Conservation (phyloP, 2,329 filamentous ascomycete genomes). For the Xylariaceae sp. region DNA sequence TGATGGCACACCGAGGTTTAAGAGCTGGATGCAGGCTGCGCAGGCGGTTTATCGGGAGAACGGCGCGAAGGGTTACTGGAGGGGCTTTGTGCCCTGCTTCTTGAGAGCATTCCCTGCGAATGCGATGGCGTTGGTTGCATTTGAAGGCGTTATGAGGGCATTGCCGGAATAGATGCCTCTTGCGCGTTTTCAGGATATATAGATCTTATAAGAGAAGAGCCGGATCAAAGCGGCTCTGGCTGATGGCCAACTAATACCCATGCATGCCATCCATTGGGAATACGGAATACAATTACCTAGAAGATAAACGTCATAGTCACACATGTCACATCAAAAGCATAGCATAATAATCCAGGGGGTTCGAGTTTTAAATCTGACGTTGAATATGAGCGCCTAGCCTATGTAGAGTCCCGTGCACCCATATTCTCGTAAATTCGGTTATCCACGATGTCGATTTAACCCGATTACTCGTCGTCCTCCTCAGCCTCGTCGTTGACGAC, state of each 20-base stretch:
- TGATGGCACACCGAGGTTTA: slow-evolving; percentile 64
- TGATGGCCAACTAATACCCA: neutral
- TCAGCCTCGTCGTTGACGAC: slow-evolving; percentile 97
- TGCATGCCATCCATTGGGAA: neutral
- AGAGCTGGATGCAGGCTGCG: slow-evolving; percentile 75
- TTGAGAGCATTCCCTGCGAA: slow-evolving; percentile 92
- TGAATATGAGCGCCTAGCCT: slow-evolving; percentile 19
- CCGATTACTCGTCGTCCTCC: slow-evolving; percentile 90
- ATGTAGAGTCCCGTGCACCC: slow-evolving; percentile 20
- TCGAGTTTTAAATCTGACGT: slow-evolving; percentile 23
- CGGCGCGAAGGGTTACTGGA: slow-evolving; percentile 79
- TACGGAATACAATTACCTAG: neutral
- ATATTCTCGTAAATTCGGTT: neutral
- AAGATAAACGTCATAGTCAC: neutral
- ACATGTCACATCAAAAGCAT: slow-evolving; percentile 9
- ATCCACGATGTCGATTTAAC: slow-evolving; percentile 9
- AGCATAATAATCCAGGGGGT: slow-evolving; percentile 14
- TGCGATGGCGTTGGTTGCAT: slow-evolving; percentile 85
- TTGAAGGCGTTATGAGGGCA: slow-evolving; percentile 82
- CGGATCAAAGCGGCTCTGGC: neutral
- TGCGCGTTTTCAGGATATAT: neutral
- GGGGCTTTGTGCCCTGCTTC: slow-evolving; percentile 91
- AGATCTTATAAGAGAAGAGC: neutral
- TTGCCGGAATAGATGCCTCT: slow-evolving; percentile 38
- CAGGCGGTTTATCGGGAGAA: slow-evolving; percentile 67